These are phyloP conservation scores for Cytidiella melzeri DNA, from an alignment of 768 basidiomycete species.

Conservation along the genomic window DNA sequence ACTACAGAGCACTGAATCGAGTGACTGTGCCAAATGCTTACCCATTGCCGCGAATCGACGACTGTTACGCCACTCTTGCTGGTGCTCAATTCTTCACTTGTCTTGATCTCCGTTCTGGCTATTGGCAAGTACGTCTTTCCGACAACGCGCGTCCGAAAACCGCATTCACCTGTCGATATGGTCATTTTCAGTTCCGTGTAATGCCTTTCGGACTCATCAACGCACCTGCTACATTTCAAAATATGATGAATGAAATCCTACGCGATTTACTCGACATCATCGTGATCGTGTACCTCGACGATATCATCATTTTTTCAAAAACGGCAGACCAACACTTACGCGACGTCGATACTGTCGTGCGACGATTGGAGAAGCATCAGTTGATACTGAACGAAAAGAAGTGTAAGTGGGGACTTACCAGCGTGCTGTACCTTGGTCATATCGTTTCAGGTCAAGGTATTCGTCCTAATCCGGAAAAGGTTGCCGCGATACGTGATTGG, in stretches of 20 bases:
- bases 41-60: too few species aligned
- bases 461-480: constrained; percentile 35
- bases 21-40: constrained; percentile 29
- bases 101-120: too few species aligned
- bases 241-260: too few species aligned
- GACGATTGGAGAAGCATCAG: constrained; percentile 22
- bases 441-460: constrained; percentile 28
- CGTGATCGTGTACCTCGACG: constrained; percentile 10
- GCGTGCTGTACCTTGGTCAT: constrained; percentile 38
- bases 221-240: too few species aligned
- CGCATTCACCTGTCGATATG: too few species aligned
- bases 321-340: constrained; percentile 13
- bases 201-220: too few species aligned
- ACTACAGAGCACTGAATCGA: constrained; percentile 25
- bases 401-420: constrained; percentile 29
- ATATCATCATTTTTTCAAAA: too few species aligned
- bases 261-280: constrained; percentile 13
- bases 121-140: too few species aligned
- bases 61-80: constrained; percentile 21
- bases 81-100: constrained; percentile 24
- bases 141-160: constrained; percentile 34
- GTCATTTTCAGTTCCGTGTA: too few species aligned
- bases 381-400: constrained; percentile 27
- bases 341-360: constrained; percentile 14
- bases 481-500: constrained; percentile 28